Evolutionary conservation across 106 monocot species (phyloP).

Genomic region (Narthecium ossifragum): DNA sequence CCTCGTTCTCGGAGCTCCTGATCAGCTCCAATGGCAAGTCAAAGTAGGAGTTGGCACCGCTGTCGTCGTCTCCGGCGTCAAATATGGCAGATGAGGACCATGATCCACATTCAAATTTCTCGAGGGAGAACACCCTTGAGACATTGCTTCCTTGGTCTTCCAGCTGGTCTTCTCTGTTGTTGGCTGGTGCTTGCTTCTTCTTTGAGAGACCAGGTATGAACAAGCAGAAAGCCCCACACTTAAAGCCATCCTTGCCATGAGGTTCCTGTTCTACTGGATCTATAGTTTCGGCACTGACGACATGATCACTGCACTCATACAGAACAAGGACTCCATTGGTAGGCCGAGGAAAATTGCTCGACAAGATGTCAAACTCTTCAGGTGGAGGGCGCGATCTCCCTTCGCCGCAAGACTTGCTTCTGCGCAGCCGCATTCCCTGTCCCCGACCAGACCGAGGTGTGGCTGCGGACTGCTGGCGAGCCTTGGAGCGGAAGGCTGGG

Average conservation of each 20-base stretch:
- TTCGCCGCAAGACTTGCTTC: conserved; percentile 65
- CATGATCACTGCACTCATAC: conserved; percentile 2
- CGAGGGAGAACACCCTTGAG: conserved; percentile 37
- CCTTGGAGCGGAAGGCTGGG: neutral
- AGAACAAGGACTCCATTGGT: conserved; percentile 6
- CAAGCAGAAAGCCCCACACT: conserved; percentile 48
- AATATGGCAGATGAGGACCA: conserved; percentile 21
- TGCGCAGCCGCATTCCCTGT: conserved; percentile 6
- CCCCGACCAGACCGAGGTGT: neutral
- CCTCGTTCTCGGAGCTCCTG: conserved; percentile 17
- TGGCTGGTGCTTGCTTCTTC: conserved; percentile 24
- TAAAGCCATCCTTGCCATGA: conserved; percentile 20
- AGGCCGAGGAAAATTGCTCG: conserved; percentile 15
- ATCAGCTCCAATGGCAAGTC: conserved; percentile 65
- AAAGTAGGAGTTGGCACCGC: conserved; percentile 22
- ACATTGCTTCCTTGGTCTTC: neutral
- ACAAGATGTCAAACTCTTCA: conserved; percentile 51
- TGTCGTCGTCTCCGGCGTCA: conserved; percentile 15
- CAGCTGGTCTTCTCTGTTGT: neutral
- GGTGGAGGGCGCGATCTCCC: conserved; percentile 40
- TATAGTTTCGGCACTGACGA: neutral
- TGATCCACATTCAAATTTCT: conserved; percentile 53
- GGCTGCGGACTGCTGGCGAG: conserved; percentile 10
- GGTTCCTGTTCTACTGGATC: neutral
- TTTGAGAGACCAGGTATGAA: conserved; percentile 42